Percentiles rank a stretch among this genome's conserved stretches.
Conservation (phyloP, 148 eudicot species). For the Cornus controversa region DNA sequence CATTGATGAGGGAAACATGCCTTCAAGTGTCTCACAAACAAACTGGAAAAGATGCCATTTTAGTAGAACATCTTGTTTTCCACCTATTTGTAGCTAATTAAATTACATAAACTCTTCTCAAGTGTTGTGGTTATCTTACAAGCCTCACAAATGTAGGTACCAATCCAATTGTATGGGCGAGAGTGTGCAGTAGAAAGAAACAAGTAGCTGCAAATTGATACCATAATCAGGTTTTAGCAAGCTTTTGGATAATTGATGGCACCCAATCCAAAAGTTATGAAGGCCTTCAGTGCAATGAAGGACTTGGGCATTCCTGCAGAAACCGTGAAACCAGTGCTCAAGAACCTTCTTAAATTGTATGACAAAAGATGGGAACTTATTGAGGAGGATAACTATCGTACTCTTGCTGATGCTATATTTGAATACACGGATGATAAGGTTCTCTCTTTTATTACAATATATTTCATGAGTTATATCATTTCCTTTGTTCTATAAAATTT, state of each 20-base stretch:
- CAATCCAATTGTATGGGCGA: too few species aligned
- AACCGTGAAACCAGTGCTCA: slow-evolving; percentile 43
- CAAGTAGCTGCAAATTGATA: not conserved
- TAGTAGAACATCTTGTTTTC: too few species aligned
- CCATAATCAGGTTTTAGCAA: not conserved
- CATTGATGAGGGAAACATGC: too few species aligned
- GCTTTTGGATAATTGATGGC: slow-evolving; percentile 18
- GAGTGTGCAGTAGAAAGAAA: too few species aligned
- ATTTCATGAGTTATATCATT: not conserved
- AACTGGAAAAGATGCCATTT: too few species aligned
- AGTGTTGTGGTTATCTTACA: too few species aligned
- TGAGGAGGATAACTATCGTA: slow-evolving; percentile 57
- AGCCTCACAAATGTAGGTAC: too few species aligned
- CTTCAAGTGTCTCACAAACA: too few species aligned
- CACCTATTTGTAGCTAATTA: too few species aligned
- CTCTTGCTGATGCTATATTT: slow-evolving; percentile 70
- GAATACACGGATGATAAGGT: slow-evolving; percentile 48
- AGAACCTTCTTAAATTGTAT: slow-evolving; percentile 45
- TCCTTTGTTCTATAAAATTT: not conserved
- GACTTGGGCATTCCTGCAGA: slow-evolving; percentile 35
- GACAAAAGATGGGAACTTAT: slow-evolving; percentile 64
- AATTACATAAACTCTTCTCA: too few species aligned
- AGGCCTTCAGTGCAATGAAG: slow-evolving; percentile 54
- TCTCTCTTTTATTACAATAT: not conserved
- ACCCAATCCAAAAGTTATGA: slow-evolving; percentile 29